Base-by-base conservation (phyloP, 371 early-diverging fungal species). In the Lichtheimia corymbifera region DNA sequence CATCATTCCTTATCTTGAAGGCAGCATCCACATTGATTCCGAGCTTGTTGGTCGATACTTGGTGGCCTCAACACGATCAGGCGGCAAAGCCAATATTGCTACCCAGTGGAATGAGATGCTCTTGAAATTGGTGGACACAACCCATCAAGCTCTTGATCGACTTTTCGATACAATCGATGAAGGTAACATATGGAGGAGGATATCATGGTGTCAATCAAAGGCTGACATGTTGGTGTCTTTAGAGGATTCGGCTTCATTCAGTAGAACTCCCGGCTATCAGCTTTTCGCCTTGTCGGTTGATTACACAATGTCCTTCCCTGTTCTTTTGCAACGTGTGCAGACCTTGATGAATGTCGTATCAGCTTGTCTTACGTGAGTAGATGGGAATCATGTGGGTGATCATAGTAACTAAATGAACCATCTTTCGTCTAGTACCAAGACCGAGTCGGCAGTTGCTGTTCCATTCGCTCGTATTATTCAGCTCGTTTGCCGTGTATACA, bases 111-210 rank as follows among this genome's bases (percentile, higher is more conserved):
- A 74, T 50, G 71, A 63, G 6, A 77, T 69, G 22, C 14, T 80
- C 4, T 63, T 72, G 50, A 71, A 72, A 47, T 28, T 86, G 24
- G 66, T 85, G 55, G 83, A 84, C 50, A 77, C 85, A 12, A 65
- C 80, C 17, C 83, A 88, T 55, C 62, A 68, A 40, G 69, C 73
- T 24, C 61, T 86, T 55, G 78, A 84, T 53, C 61, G 70, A 40
- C 66, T 88, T 9, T 84, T 85, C 62, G 75, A 74, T 54, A 81
- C 82, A 1, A 63, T 88, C 0, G 86, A 85, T 57, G 88, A 88
- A 84, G 87, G 84, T 83, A 71, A 18, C 12, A 43, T n/a, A n/a
- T n/a, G n/a, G n/a, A 20, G 12, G 44, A 27, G 40, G 30, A n/a
- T 43, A 17, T 18, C 50, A 57, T 25, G 28, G 28, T 11, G 9